phyloP scores from a whole-genome alignment of 31 red algal species.

The Asparagopsis taxiformis region DNA sequence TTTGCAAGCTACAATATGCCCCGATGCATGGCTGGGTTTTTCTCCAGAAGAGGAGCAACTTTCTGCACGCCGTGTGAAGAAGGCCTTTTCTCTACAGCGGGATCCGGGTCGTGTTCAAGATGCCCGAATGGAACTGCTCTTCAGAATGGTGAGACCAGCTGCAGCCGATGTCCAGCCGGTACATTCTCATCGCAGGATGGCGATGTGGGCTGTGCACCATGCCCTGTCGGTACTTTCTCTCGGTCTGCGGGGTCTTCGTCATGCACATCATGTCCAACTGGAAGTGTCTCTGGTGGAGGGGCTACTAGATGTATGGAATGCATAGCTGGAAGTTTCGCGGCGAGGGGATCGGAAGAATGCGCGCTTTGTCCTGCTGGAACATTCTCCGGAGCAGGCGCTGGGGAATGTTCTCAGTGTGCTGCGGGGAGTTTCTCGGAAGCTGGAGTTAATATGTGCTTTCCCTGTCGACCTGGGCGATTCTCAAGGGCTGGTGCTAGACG shows the following conservation, averaged over 20 bases:
- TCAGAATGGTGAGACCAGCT: no score
- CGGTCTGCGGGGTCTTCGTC: background rate
- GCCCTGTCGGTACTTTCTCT: background rate
- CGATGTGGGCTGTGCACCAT: background rate
- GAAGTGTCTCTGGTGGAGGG: background rate
- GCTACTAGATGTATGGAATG: background rate
- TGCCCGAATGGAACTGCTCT: background rate
- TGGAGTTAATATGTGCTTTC: background rate
- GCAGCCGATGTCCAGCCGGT: background rate
- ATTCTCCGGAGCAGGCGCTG: background rate
- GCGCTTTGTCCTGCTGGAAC: background rate
- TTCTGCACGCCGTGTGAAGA: background rate
- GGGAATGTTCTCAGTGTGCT: background rate
- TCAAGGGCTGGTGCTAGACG: background rate
- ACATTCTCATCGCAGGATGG: background rate
- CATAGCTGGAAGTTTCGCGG: background rate
- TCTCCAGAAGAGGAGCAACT: background rate
- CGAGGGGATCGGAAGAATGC: background rate
- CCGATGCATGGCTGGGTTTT: background rate
- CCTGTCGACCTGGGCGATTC: background rate
- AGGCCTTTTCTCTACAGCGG: background rate
- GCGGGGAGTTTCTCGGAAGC: background rate
- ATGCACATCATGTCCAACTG: background rate
- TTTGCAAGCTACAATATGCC: background rate
- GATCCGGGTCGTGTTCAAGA: background rate